A percentile compares a stretch with the other conserved stretches of the same genome.
Evolutionary conservation across 2,329 filamentous ascomycete genomes (phyloP).

Genomic region (Fusarium caatingaense): DNA sequence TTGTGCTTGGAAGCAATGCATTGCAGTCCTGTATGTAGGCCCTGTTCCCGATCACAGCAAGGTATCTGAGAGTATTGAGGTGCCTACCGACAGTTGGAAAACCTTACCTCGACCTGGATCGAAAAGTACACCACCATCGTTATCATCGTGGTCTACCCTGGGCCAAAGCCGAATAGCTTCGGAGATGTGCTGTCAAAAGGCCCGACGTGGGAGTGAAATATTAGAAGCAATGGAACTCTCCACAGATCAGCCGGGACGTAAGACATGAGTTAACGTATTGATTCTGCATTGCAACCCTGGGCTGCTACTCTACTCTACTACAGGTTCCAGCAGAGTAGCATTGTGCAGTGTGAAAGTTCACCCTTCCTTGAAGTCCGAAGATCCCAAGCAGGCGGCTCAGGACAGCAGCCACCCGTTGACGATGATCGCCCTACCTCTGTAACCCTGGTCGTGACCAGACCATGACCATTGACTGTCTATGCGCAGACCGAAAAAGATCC

Average conservation of each 20-base stretch:
- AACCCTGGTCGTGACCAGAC: slow-evolving; percentile 35
- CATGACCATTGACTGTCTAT: slow-evolving; percentile 17
- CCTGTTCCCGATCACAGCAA: neutral
- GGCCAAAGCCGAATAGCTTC: slow-evolving; percentile 27
- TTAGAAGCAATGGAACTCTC: slow-evolving; percentile 13
- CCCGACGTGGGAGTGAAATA: slow-evolving; percentile 16
- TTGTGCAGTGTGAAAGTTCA: neutral
- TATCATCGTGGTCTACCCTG: neutral
- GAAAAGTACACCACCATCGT: neutral
- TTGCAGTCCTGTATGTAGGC: neutral
- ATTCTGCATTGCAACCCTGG: slow-evolving; percentile 8
- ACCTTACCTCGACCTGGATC: neutral
- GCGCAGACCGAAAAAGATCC: slow-evolving; percentile 26
- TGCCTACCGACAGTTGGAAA: neutral
- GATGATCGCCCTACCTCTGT: slow-evolving; percentile 46
- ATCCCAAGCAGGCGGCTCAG: slow-evolving; percentile 45
- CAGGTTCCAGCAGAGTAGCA: neutral
- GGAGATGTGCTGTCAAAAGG: slow-evolving; percentile 19
- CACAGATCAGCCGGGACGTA: slow-evolving; percentile 36
- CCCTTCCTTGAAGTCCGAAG: slow-evolving; percentile 16
- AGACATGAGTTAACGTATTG: neutral
- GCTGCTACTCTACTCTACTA: slow-evolving; percentile 4
- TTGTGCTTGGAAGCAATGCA: neutral
- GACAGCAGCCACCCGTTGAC: slow-evolving; percentile 46
- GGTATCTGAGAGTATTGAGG: neutral